Conservation (phyloP, 164 flowering plant species). For the Hamamelis virginiana region DNA sequence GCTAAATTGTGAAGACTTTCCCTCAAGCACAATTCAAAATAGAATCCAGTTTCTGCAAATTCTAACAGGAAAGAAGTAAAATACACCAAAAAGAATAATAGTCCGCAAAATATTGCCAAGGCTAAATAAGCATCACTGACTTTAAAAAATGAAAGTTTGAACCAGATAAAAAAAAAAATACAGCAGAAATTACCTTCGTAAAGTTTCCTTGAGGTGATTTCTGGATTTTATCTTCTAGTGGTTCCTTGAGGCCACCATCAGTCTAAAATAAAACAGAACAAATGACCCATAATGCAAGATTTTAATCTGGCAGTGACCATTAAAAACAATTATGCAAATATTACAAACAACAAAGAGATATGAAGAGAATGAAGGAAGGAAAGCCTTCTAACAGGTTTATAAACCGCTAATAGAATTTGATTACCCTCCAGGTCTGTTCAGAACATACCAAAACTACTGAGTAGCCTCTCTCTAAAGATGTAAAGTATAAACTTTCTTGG, state of each 20-base stretch:
- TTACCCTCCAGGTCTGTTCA: constrained; percentile 64
- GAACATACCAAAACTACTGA: constrained; percentile 39
- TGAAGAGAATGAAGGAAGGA: not conserved
- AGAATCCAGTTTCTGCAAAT: too few species aligned
- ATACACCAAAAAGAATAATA: too few species aligned
- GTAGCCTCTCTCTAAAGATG: constrained; percentile 57
- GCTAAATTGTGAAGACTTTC: too few species aligned
- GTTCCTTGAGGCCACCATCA: constrained; percentile 62
- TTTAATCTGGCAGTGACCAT: not conserved
- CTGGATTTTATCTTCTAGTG: constrained; percentile 42
- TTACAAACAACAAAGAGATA: not conserved
- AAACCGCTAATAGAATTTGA: not conserved
- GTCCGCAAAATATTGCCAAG: too few species aligned
- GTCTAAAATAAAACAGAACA: constrained; percentile 40
- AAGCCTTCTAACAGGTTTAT: not conserved
- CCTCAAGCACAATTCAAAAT: too few species aligned
- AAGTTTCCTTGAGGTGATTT: constrained; percentile 70
- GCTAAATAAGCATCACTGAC: not conserved
- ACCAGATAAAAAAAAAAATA: not conserved
- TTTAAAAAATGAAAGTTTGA: not conserved
- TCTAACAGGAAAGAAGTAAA: too few species aligned
- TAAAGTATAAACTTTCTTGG: constrained; percentile 56
- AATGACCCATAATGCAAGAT: not conserved
- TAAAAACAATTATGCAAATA: not conserved
- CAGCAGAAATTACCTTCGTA: constrained; percentile 54